phyloP scores from a whole-genome alignment of 1,284 basidiomycete species.

The Tremellales sp. region DNA sequence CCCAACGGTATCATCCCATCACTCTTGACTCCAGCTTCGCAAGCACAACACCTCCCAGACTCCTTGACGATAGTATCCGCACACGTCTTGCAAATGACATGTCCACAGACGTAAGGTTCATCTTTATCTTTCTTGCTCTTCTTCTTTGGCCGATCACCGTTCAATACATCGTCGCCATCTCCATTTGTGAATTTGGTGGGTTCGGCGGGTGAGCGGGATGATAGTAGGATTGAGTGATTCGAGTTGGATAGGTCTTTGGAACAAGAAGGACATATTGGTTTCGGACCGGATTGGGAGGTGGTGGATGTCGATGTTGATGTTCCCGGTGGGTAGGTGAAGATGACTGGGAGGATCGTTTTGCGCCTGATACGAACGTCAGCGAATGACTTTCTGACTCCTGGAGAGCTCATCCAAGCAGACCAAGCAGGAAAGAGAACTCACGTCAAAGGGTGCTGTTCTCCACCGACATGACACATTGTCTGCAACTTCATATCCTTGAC shows the following conservation, averaged over 20 bases:
- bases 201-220: conserved; percentile 21
- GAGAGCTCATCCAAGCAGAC: too few species aligned
- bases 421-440: conserved; percentile 51
- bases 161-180: conserved; percentile 6
- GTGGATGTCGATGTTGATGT: conserved; percentile 32
- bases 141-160: conserved; percentile 22
- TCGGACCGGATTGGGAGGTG: conserved; percentile 39
- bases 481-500: conserved; percentile 76
- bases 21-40: conserved; percentile 56
- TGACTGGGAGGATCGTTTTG: conserved; percentile 70
- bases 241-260: conserved; percentile 79
- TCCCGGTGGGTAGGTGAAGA: conserved; percentile 60
- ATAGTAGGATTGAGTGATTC: conserved; percentile 60
- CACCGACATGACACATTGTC: conserved; percentile 75
- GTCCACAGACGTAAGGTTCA: conserved; percentile 57
- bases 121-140: conserved; percentile 38
- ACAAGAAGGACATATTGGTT: conserved; percentile 80
- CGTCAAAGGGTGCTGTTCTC: conserved; percentile 67
- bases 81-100: conserved; percentile 82
- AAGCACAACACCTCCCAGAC: conserved; percentile 71
- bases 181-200: conserved; percentile 5
- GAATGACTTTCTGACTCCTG: not conserved
- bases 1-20: conserved; percentile 51
- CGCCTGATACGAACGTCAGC: conserved; percentile 54
- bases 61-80: conserved; percentile 73